phyloP scores from a whole-genome alignment of 2,329 filamentous ascomycete genomes.

The Fusarium tupiense region DNA sequence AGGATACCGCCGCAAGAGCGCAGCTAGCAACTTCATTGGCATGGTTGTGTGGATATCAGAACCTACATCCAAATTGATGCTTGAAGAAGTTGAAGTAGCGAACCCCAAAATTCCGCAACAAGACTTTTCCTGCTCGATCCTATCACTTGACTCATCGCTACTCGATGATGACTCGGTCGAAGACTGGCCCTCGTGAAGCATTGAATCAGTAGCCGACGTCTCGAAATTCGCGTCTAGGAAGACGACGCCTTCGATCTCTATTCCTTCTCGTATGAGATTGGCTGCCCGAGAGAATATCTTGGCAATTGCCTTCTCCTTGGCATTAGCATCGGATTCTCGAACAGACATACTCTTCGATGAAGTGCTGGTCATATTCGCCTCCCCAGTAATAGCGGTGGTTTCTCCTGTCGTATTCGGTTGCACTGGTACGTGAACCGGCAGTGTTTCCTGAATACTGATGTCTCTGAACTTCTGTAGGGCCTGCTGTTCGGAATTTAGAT shows the following conservation, averaged over 20 bases:
- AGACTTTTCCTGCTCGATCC: conserved; percentile 5
- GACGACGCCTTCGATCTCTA: conserved; percentile 52
- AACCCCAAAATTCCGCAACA: conserved; percentile 52
- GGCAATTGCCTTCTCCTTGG: conserved; percentile 3
- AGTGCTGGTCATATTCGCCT: neutral
- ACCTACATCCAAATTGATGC: conserved; percentile 44
- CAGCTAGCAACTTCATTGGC: conserved; percentile 51
- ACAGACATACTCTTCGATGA: neutral
- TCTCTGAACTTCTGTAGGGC: conserved; percentile 9
- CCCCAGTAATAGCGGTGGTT: neutral
- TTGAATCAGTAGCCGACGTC: conserved; percentile 25
- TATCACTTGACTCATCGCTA: conserved; percentile 43
- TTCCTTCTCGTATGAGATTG: conserved; percentile 53
- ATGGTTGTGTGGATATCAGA: conserved; percentile 40
- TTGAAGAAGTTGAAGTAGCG: conserved; percentile 48
- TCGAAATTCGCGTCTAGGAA: conserved; percentile 46
- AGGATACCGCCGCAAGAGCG: conserved; percentile 57
- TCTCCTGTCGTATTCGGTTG: conserved; percentile 7
- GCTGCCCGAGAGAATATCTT: conserved; percentile 55
- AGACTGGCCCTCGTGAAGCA: conserved; percentile 28
- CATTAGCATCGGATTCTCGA: neutral
- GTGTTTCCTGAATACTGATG: neutral
- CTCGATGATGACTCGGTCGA: conserved; percentile 21
- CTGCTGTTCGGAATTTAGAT: conserved; percentile 24
- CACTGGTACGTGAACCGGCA: conserved; percentile 2